Base-by-base conservation (phyloP, 2,329 filamentous ascomycete species). In the Lomentospora prolificans region DNA sequence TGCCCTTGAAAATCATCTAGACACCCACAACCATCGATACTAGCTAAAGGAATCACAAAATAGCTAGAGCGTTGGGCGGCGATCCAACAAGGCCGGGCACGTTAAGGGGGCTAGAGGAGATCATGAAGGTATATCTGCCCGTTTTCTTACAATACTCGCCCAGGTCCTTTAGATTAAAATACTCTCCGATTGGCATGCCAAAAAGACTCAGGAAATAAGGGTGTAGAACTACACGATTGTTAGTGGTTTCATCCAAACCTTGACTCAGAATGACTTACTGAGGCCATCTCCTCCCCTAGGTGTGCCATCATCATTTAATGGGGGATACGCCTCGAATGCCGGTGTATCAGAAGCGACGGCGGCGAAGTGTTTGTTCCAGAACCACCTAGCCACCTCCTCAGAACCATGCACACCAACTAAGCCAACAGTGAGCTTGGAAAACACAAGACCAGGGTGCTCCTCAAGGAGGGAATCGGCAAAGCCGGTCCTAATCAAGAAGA, bases 401-500 rank as follows among this genome's bases (percentile, higher is more conserved):
- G 33, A 50, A 6, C 53, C 53, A 7, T 55, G 44, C 2, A 55
- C 28, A 10, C 53, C 44, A 24, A 44, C 46, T 8, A 50, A 19
- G 3, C 44, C 52, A 14, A 10, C 14, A 25, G 33, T 28, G 7
- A 44, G 17, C 52, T 41, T 17, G 12, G 14, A 27, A 17, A 54
- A 54, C 9, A 41, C 36, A 22, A 9, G 22, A 2, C 9, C 19
- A 3, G 19, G 33, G 8, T n/a, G 22, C 12, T 25, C 6, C 4
- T 44, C 24, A 14, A 46, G 33, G 2, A 54, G 14, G 19, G 36
- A n/a, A 44, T 54, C 52, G 10, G 33, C 24, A n/a, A 55, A 50
- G 3, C 53, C 55, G 33, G 70, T 68, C 17, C 75, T 71, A 4
- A 78, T 65, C 55, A 81, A 71, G 6, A 81, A 66, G n/a, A 81